These are phyloP conservation scores for Heritiera fomes DNA, from an alignment of 345 rosid species.

Conservation along the genomic window DNA sequence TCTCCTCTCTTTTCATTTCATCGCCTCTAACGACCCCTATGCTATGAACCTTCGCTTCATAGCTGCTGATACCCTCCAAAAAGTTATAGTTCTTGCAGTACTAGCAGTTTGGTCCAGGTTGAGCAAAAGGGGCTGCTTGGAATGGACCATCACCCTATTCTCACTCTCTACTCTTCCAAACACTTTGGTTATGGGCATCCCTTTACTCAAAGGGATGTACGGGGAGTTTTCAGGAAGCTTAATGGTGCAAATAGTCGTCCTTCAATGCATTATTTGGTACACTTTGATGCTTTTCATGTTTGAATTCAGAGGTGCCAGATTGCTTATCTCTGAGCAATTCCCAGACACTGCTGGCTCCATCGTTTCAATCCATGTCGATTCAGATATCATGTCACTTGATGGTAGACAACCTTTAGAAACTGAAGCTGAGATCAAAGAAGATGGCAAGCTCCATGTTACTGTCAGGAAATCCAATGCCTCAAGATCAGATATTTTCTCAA, in stretches of 20 bases:
- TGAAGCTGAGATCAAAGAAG: conserved; percentile 64
- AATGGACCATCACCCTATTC: conserved; percentile 74
- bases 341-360: conserved; percentile 70
- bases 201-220: conserved; percentile 73
- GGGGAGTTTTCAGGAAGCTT: conserved; percentile 66
- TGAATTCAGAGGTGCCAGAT: conserved; percentile 62
- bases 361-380: conserved; percentile 72
- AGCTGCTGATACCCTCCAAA: conserved; percentile 73
- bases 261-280: conserved; percentile 81
- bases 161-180: conserved; percentile 74
- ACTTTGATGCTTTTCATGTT: conserved; percentile 76
- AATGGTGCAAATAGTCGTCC: conserved; percentile 84
- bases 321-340: conserved; percentile 69
- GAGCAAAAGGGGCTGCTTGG: conserved; percentile 54
- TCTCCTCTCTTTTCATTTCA: conserved; percentile 92
- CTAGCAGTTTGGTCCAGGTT: conserved; percentile 51
- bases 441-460: conserved; percentile 71
- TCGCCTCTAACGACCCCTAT: conserved; percentile 63
- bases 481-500: conserved; percentile 60
- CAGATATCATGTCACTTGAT: conserved; percentile 70
- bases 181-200: conserved; percentile 84
- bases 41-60: conserved; percentile 69
- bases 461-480: conserved; percentile 74
- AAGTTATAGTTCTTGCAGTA: conserved; percentile 48
- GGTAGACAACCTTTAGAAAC: conserved; percentile 70